These are phyloP conservation scores for Colletotrichum lentis DNA, from an alignment of 2,329 filamentous ascomycete species.

Conservation along the genomic window DNA sequence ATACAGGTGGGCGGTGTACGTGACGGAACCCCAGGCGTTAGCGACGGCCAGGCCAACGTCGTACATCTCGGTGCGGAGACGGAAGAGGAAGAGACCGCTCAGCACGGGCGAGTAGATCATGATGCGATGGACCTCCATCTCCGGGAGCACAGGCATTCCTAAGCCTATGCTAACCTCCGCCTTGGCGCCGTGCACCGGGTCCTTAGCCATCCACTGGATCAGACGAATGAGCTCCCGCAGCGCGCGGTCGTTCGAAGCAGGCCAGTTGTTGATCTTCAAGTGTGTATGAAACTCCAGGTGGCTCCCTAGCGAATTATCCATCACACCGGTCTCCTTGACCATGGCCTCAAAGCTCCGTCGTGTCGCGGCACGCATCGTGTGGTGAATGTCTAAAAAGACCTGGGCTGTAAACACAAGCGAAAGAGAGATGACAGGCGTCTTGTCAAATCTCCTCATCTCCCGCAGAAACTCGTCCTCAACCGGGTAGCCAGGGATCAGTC, in stretches of 20 bases:
- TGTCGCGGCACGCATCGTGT: neutral
- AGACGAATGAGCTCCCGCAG: neutral
- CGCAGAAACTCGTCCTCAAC: neutral
- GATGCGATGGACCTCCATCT: neutral
- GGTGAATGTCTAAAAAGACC: neutral
- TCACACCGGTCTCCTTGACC: neutral
- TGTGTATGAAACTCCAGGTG: neutral
- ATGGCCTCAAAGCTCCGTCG: neutral
- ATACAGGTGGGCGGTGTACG: neutral
- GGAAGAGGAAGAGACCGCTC: neutral
- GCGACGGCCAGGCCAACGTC: neutral
- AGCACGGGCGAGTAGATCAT: neutral
- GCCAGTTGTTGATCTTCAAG: neutral
- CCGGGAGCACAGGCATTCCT: neutral
- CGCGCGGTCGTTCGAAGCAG: neutral
- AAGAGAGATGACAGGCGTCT: neutral
- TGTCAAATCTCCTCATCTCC: neutral
- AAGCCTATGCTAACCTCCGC: fast-evolving
- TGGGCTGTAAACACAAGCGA: neutral
- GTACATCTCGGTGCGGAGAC: neutral
- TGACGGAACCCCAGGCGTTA: neutral
- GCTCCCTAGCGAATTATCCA: neutral
- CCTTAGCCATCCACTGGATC: neutral
- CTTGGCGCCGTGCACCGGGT: neutral
- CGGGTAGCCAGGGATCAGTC: neutral